Base-by-base conservation (phyloP, 2,329 filamentous ascomycete genomes). In the Chrysosporium keratinophilum region DNA sequence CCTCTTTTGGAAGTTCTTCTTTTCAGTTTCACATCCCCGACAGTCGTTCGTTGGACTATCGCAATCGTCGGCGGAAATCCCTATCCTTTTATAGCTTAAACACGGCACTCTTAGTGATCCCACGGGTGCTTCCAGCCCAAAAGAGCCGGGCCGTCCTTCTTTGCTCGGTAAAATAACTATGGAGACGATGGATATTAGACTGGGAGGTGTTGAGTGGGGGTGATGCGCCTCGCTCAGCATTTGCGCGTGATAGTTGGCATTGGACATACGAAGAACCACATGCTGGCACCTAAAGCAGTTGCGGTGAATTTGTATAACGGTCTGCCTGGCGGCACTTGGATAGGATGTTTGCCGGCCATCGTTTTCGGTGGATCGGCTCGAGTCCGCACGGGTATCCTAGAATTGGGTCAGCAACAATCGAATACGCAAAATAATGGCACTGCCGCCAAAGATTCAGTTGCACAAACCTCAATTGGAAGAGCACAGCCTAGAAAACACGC, bases 201-300 rank as follows among this genome's bases (percentile, higher is more conserved):
- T 31, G 45, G 19, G 41, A 23, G 33, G 15, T 5, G 31, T 20
- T 6, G 28, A 12, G 20, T 15, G 12, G 1, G 34, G n/a, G 20
- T 14, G 14, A 41, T 15, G 7, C 11, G 23, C 9, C 11, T 14
- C 54, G 34, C 28, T n/a, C 14, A 2, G 20, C 44, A 11, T 17
- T 19, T 12, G 15, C 11, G 41, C 15, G 9, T 14, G 17, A n/a
- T 20, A 10, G 19, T 2, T n/a, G 33, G 3, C 6, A n/a, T 31
- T 11, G 19, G 12, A 76, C 85, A 67, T 81, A 97, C 90, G 72
- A 93, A 98, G 75, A 98, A 97, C 93, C 93, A 98, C 93, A 97
- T 98, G 74, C 86, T 87, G 53, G 93, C 93, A 62, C 89, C 87
- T 59, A 98, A 78, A 58, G 84, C 87, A 43, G 88, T 96, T 45